These are phyloP conservation scores for Ceratobasidium theobromae DNA, from an alignment of 1,284 basidiomycete species.

Conservation along the genomic window DNA sequence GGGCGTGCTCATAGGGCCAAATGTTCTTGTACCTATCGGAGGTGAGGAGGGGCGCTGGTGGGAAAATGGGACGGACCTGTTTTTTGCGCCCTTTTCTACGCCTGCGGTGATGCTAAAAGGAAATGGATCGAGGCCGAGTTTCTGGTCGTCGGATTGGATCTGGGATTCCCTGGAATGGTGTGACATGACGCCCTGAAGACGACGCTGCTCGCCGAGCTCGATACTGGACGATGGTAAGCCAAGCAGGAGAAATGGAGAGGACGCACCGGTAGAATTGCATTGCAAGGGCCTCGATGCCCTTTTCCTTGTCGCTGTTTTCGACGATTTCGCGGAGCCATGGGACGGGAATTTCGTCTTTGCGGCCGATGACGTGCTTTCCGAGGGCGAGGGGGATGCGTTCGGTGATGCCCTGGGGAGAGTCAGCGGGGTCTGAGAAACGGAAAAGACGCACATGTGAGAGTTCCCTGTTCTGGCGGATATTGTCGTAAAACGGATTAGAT, in stretches of 20 bases:
- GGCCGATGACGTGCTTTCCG: slow-evolving; percentile 58
- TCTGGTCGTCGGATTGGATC: slow-evolving; percentile 9
- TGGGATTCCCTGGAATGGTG: slow-evolving; percentile 64
- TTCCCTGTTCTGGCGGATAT: slow-evolving; percentile 93
- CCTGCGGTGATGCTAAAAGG: slow-evolving; percentile 94
- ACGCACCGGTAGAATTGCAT: slow-evolving; percentile 76
- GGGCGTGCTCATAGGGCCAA: slow-evolving; percentile 94
- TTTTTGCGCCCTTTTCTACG: slow-evolving; percentile 92
- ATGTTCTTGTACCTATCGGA: slow-evolving; percentile 79
- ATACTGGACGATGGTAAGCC: slow-evolving; percentile 55
- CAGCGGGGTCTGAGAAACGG: background rate
- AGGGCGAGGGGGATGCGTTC: slow-evolving; percentile 80
- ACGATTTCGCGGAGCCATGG: slow-evolving; percentile 79
- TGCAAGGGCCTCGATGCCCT: slow-evolving; percentile 78
- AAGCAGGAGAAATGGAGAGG: background rate
- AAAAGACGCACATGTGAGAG: slow-evolving; percentile 49
- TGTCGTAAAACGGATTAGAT: slow-evolving; percentile 90
- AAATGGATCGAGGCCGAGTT: slow-evolving; percentile 49
- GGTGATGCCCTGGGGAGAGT: slow-evolving; percentile 63
- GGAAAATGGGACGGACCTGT: slow-evolving; percentile 61
- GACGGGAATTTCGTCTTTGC: slow-evolving; percentile 77
- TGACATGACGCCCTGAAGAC: slow-evolving; percentile 90
- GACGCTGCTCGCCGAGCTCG: slow-evolving; percentile 85
- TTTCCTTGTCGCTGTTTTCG: slow-evolving; percentile 46
- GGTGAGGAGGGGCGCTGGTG: background rate